Percentiles rank a stretch among this genome's conserved stretches.
Conservation (phyloP, 148 eudicot genomes). For the Polygonum aviculare region DNA sequence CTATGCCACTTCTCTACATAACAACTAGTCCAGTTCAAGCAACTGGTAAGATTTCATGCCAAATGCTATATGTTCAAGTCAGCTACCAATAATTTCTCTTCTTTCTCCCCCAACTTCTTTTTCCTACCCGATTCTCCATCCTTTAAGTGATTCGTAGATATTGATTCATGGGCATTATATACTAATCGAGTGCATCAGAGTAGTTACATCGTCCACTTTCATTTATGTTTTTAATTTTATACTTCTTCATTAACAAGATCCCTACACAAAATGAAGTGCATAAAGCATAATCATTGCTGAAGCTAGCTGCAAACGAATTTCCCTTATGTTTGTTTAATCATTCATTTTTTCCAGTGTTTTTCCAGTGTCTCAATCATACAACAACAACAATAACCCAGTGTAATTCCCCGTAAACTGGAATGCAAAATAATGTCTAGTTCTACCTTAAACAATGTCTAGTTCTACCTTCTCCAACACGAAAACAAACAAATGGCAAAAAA, state of each 20-base stretch:
- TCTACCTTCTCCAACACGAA: background rate
- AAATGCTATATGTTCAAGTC: too few relatives aligned
- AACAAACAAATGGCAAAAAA: background rate
- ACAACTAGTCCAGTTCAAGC: background rate
- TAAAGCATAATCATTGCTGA: background rate
- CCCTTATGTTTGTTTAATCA: background rate
- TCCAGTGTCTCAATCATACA: background rate
- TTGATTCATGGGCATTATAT: background rate
- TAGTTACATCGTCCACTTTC: background rate
- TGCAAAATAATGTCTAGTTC: too few relatives aligned
- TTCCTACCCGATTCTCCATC: background rate
- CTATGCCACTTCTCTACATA: background rate
- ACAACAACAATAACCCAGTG: too few relatives aligned
- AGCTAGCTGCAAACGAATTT: background rate
- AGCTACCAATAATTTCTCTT: too few relatives aligned
- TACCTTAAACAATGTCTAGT: background rate
- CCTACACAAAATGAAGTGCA: background rate
- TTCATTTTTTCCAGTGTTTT: background rate
- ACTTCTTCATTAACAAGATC: background rate
- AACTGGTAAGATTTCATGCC: background rate
- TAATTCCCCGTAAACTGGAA: background rate
- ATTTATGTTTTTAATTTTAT: background rate
- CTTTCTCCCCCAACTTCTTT: background rate
- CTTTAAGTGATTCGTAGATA: background rate
- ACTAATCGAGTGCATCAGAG: background rate